Evolutionary conservation across 2,329 filamentous ascomycete species (phyloP).

Genomic region (Lachnellula suecica): DNA sequence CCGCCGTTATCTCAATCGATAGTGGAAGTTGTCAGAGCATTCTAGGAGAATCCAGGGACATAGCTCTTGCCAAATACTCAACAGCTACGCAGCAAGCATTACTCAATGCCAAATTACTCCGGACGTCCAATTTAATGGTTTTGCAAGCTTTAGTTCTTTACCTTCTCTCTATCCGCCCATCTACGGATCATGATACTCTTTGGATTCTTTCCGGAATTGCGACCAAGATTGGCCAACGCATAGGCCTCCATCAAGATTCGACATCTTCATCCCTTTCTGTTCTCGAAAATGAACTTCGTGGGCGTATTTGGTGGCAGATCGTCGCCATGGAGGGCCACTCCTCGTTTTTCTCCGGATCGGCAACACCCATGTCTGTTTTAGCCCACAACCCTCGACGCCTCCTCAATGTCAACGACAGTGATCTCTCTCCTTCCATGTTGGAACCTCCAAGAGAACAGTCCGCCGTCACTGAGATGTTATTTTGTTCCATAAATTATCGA

Average conservation of each 20-base stretch:
- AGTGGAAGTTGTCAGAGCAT: slow-evolving; percentile 51
- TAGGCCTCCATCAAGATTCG: slow-evolving; percentile 46
- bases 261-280: slow-evolving; percentile 32
- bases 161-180: slow-evolving; percentile 34
- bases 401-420: slow-evolving; percentile 52
- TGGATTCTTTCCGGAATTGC: slow-evolving; percentile 47
- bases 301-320: slow-evolving; percentile 62
- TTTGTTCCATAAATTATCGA: slow-evolving; percentile 10
- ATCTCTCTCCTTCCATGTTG: slow-evolving; percentile 42
- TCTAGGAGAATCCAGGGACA: slow-evolving; percentile 52
- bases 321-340: slow-evolving; percentile 55
- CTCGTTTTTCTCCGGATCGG: slow-evolving; percentile 44
- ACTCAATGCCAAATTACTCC: slow-evolving; percentile 63
- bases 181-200: slow-evolving; percentile 39
- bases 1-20: slow-evolving; percentile 57
- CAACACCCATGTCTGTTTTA: slow-evolving; percentile 43
- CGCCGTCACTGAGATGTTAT: slow-evolving; percentile 44
- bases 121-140: slow-evolving; percentile 61
- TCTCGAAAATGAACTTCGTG: slow-evolving; percentile 57
- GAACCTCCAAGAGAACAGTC: slow-evolving; percentile 38
- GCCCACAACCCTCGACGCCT: slow-evolving; percentile 42
- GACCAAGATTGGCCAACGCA: slow-evolving; percentile 44
- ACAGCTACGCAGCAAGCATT: slow-evolving; percentile 63
- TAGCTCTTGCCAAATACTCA: slow-evolving; percentile 53
- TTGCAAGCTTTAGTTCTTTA: slow-evolving; percentile 69